phyloP scores from a whole-genome alignment of 176 grass and related monocot genomes.

The Cymbopogon citratus region DNA sequence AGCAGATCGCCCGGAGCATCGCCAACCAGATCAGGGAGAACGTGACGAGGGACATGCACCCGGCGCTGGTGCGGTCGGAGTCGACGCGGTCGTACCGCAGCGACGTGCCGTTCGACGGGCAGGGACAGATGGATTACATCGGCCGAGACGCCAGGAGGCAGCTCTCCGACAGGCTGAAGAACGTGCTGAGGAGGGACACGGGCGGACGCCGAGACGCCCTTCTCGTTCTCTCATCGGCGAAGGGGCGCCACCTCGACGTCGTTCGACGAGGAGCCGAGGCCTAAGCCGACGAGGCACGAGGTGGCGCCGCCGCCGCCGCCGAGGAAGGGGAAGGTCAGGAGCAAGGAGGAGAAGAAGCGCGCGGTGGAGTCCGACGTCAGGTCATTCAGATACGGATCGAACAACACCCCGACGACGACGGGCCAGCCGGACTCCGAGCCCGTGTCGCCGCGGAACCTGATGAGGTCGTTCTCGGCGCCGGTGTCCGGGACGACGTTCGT shows the following conservation, averaged over 20 bases:
- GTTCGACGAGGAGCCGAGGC: slow-evolving; percentile 45
- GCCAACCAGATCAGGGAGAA: slow-evolving; percentile 71
- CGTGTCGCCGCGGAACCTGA: slow-evolving; percentile 59
- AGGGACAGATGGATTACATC: slow-evolving; percentile 47
- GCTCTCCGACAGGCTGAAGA: slow-evolving; percentile 66
- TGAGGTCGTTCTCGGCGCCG: slow-evolving; percentile 89
- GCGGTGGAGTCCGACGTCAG: slow-evolving; percentile 33
- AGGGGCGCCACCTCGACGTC: slow-evolving; percentile 11
- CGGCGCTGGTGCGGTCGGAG: slow-evolving; percentile 46
- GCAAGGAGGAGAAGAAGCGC: slow-evolving; percentile 54
- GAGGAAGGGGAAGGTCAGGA: slow-evolving; percentile 45
- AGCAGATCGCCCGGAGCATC: slow-evolving; percentile 66
- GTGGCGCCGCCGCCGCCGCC: background rate
- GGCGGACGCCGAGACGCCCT: slow-evolving; percentile 29
- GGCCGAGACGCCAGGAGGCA: slow-evolving; percentile 54
- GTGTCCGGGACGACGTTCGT: slow-evolving; percentile 71
- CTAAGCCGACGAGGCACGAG: slow-evolving; percentile 29
- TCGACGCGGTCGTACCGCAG: slow-evolving; percentile 61
- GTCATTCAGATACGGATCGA: slow-evolving; percentile 42
- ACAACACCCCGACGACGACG: background rate
- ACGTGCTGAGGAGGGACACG: slow-evolving; percentile 54
- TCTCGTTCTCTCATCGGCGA: slow-evolving; percentile 28
- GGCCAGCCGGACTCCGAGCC: slow-evolving; percentile 6
- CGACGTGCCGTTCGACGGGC: slow-evolving; percentile 31
- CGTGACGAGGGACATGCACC: slow-evolving; percentile 55